Evolutionary conservation across 2,329 filamentous ascomycete genomes (phyloP).

Genomic region (Fusarium scirpi): DNA sequence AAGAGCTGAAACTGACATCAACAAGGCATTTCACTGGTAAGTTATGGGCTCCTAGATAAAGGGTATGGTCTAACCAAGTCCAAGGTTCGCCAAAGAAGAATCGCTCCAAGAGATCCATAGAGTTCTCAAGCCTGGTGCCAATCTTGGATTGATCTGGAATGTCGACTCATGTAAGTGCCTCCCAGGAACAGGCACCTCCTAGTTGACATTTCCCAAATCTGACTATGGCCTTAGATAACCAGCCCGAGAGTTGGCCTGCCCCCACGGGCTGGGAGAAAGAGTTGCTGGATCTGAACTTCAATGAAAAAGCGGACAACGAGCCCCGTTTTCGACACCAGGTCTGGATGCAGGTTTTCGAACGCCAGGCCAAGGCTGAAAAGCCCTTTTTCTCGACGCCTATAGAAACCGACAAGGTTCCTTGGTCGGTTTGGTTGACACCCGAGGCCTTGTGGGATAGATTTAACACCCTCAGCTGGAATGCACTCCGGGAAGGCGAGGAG

Average conservation of each 20-base stretch:
- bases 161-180: conserved; percentile 72
- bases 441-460: conserved; percentile 74
- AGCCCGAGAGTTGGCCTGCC: conserved; percentile 66
- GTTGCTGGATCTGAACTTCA: conserved; percentile 69
- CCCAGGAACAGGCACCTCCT: not conserved
- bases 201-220: not conserved
- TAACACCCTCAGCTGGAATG: conserved; percentile 75
- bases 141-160: conserved; percentile 79
- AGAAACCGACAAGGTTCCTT: conserved; percentile 59
- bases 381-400: conserved; percentile 71
- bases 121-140: conserved; percentile 69
- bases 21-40: conserved; percentile 68
- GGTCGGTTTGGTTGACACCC: conserved; percentile 66
- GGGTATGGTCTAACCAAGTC: conserved; percentile 1
- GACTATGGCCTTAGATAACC: conserved; percentile 66
- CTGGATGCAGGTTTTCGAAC: conserved; percentile 74
- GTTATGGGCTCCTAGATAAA: conserved; percentile 19
- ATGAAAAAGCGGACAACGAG: conserved; percentile 65
- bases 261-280: conserved; percentile 71
- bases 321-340: conserved; percentile 73
- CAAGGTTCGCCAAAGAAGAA: conserved; percentile 74
- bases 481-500: conserved; percentile 65
- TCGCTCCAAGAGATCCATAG: conserved; percentile 75
- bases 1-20: conserved; percentile 11
- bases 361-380: conserved; percentile 61